These are phyloP conservation scores for Aphanocladium album DNA, from an alignment of 2,329 filamentous ascomycete species.

Conservation along the genomic window DNA sequence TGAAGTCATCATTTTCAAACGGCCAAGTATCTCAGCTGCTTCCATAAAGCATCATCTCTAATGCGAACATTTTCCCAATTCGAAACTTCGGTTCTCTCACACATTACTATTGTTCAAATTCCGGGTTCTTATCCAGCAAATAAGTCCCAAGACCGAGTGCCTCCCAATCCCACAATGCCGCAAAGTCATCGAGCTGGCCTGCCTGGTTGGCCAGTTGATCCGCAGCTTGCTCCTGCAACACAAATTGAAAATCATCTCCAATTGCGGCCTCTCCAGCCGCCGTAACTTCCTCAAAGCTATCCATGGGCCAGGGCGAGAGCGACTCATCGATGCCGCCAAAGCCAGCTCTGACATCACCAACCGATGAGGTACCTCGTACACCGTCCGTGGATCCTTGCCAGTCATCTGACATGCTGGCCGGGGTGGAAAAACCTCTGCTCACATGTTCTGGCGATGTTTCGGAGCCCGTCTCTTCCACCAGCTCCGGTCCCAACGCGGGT, in stretches of 20 bases:
- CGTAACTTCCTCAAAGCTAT: neutral
- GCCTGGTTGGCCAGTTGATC: neutral
- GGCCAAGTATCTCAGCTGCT: too few species aligned
- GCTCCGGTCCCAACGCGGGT: neutral
- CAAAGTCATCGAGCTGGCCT: neutral
- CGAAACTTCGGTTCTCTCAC: neutral
- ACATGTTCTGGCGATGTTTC: conserved; percentile 5
- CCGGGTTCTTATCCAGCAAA: neutral
- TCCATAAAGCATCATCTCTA: neutral
- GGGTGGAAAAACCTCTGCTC: neutral
- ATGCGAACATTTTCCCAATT: too few species aligned
- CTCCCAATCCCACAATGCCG: conserved; percentile 11
- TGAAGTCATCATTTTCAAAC: too few species aligned
- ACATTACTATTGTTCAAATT: neutral
- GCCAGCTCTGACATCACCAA: neutral
- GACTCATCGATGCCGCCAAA: conserved; percentile 5
- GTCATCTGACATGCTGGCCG: conserved; percentile 1
- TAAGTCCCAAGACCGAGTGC: conserved; percentile 3
- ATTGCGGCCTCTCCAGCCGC: neutral
- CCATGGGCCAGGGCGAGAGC: conserved; percentile 3
- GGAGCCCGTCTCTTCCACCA: neutral
- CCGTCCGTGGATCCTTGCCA: conserved; percentile 3
- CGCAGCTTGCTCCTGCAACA: neutral
- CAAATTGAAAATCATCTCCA: neutral
- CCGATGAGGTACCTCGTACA: neutral